Conservation (phyloP, 2,329 filamentous ascomycete genomes). For the Hypoxylon sp. region DNA sequence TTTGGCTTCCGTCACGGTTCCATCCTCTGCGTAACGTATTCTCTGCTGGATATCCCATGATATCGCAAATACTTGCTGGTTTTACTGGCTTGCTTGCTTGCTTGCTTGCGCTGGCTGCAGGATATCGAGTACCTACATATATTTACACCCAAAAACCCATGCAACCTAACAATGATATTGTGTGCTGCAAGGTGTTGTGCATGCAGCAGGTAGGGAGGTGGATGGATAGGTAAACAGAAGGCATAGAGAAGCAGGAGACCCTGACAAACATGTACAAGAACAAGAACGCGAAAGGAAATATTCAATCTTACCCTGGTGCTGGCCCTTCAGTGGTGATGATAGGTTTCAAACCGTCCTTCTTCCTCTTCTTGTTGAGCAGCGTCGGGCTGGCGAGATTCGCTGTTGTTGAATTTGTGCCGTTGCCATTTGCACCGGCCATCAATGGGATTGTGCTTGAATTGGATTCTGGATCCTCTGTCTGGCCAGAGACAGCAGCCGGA, state of each 20-base stretch:
- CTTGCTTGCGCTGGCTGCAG: conserved; percentile 30
- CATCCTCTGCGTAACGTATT: conserved; percentile 1
- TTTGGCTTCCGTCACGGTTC: conserved; percentile 7
- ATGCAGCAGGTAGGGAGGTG: conserved; percentile 26
- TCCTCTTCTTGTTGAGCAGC: conserved; percentile 73
- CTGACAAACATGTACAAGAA: conserved; percentile 16
- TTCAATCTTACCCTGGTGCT: conserved; percentile 54
- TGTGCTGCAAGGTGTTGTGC: conserved; percentile 34
- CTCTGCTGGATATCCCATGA: conserved; percentile 7
- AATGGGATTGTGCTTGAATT: conserved; percentile 45
- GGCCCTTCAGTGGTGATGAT: conserved; percentile 78
- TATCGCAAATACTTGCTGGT: conserved; percentile 7
- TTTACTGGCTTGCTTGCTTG: conserved; percentile 23
- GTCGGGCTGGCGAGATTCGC: conserved; percentile 36
- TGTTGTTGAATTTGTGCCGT: conserved; percentile 43
- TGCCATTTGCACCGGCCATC: conserved; percentile 54
- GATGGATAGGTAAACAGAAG: conserved; percentile 14
- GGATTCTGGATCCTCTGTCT: conserved; percentile 24
- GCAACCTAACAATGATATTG: conserved; percentile 36
- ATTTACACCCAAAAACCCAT: conserved; percentile 18
- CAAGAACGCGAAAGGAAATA: conserved; percentile 15
- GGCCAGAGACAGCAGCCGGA: conserved; percentile 21
- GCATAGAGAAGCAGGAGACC: conserved; percentile 11
- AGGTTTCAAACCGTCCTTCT: conserved; percentile 80
- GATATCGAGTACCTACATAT: conserved; percentile 33